These are phyloP conservation scores for Whalleya microplaca DNA, from an alignment of 2,329 filamentous ascomycete genomes.

Conservation along the genomic window DNA sequence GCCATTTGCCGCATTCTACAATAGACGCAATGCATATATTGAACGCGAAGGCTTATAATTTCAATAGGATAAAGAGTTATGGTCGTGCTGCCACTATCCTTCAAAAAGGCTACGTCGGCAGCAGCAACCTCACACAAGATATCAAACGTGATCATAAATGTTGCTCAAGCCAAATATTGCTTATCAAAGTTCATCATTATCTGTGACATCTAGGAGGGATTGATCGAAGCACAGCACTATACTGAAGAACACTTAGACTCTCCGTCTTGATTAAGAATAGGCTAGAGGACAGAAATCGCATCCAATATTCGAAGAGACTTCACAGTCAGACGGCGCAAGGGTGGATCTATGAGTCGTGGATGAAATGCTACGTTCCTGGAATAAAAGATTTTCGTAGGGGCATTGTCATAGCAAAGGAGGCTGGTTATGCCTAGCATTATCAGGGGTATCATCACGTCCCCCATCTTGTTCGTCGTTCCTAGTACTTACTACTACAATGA, in stretches of 20 bases:
- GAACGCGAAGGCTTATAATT: not conserved
- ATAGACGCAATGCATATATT: conserved; percentile 2
- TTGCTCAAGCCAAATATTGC: not conserved
- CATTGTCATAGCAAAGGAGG: not conserved
- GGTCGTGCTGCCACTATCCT: not conserved
- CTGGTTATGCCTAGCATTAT: not conserved
- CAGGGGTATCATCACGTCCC: not conserved
- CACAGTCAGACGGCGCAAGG: not conserved
- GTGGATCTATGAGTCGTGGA: not conserved
- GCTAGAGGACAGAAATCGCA: not conserved
- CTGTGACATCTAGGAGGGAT: not conserved
- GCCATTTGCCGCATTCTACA: not conserved
- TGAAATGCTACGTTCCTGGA: not conserved
- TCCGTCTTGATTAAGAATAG: not conserved
- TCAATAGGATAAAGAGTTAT: not conserved
- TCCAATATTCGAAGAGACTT: not conserved
- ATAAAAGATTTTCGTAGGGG: not conserved
- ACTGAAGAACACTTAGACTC: not conserved
- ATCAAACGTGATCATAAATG: not conserved
- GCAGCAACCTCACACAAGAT: not conserved
- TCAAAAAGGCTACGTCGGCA: not conserved
- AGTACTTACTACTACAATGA: not conserved
- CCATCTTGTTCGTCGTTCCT: not conserved
- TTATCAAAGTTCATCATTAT: not conserved
- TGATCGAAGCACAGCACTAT: not conserved